These are phyloP conservation scores for Arthroderma sp. DNA, from an alignment of 2,329 filamentous ascomycete genomes.

Conservation along the genomic window DNA sequence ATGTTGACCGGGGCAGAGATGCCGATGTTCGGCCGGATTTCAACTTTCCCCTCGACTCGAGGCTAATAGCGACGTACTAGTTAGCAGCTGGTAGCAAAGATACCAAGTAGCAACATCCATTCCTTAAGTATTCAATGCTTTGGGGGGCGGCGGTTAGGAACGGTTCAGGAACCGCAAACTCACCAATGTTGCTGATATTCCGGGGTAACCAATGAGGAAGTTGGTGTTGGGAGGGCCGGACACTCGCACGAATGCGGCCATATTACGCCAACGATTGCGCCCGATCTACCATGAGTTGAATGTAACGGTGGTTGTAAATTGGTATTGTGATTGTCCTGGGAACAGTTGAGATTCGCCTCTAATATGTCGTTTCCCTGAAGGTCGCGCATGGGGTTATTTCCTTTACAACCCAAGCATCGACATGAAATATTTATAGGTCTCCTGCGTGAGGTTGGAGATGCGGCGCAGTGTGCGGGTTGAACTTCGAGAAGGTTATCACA, in stretches of 20 bases:
- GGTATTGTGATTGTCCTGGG: neutral
- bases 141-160: neutral
- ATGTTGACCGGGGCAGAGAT: constrained; percentile 80
- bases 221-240: constrained; percentile 94
- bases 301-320: neutral
- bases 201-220: constrained; percentile 92
- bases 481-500: too few species aligned
- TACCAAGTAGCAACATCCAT: neutral
- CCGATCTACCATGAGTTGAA: constrained; percentile 10
- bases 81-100: too few species aligned
- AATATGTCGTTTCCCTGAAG: neutral
- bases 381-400: constrained; percentile 5
- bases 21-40: constrained; percentile 77
- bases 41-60: constrained; percentile 93
- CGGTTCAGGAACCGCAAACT: constrained; percentile 28
- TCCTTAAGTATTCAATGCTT: neutral
- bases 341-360: constrained; percentile 1
- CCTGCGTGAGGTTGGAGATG: too few species aligned
- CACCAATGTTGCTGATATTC: constrained; percentile 94
- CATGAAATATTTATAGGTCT: too few species aligned
- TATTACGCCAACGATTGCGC: constrained; percentile 23
- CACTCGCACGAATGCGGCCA: constrained; percentile 82
- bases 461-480: too few species aligned
- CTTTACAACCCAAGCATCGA: neutral
- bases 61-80: constrained; percentile 43